Base-by-base conservation (phyloP, 2,329 filamentous ascomycete genomes). In the Aspergillus latus region DNA sequence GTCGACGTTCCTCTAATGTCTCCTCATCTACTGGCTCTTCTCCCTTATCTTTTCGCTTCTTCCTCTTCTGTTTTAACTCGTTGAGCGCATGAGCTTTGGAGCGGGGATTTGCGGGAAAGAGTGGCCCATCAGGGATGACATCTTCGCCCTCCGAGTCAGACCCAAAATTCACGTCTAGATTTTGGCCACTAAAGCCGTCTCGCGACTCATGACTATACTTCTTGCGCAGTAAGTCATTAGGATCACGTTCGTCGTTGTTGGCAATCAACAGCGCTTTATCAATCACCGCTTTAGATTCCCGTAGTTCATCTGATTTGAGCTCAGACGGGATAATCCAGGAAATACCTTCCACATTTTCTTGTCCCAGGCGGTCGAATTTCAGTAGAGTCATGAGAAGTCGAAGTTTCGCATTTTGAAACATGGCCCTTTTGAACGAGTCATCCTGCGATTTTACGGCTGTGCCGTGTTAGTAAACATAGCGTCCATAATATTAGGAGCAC, bases 371-470 rank as follows among this genome's bases (percentile, higher is more conserved):
- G 65, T 88, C 81, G 59, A 95, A 84, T 0, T 89, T 89, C 15
- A 88, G 80, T 0, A 94, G 80, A 1, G 81, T 87, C 83, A 97
- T 88, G 3, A 99, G 82, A 1, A 97, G 84, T 36, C 92, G 88
- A 2, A 97, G 81, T 66, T 93, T 88, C 8, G 89, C 87, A 72
- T 97, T 95, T 69, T 91, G 95, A 78, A 95, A 95, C 74, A 96
- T 86, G 28, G 90, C 88, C 21, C 81, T 82, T 49, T 86, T 85
- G 40, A 86, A 84, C 48, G 83, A 80, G 45, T 89, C 84, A 42
- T 83, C 85, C 56, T 88, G 85, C 0, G 88, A 81, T 49, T 80
- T 82, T 52, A 92, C 75, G 54, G 75, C 84, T 88, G 65, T 32
- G 39, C 4, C n/a, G 26, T 9, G 49, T 57, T 50, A 60, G 26